These are phyloP conservation scores for Chimonanthus praecox DNA, from an alignment of 164 flowering plant genomes.

Conservation along the genomic window DNA sequence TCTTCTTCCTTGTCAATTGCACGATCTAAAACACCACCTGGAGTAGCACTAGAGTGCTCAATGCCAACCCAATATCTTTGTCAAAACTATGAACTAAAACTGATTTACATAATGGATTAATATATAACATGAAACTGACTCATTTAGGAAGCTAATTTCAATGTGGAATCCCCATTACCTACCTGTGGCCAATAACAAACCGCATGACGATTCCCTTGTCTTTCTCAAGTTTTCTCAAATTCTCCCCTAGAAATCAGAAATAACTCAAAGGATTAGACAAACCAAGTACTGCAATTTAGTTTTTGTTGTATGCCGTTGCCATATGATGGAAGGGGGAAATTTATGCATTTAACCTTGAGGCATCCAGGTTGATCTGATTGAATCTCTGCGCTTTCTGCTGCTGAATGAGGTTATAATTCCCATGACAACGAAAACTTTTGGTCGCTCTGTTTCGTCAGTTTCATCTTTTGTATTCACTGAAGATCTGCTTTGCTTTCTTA, in stretches of 20 bases:
- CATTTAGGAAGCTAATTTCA: too few relatives aligned
- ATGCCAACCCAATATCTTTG: too few relatives aligned
- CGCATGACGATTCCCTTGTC: constrained; percentile 73
- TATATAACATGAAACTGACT: too few relatives aligned
- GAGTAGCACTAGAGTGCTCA: constrained; percentile 38
- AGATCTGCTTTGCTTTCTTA: constrained; percentile 36
- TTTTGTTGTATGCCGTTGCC: not conserved
- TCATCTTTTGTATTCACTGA: constrained; percentile 26
- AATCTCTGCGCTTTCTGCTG: constrained; percentile 85
- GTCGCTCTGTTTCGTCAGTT: constrained; percentile 35
- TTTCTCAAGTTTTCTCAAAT: constrained; percentile 53
- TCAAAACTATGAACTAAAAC: too few relatives aligned
- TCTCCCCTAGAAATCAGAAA: constrained; percentile 30
- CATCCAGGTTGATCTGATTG: constrained; percentile 93
- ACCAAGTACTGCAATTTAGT: too few relatives aligned
- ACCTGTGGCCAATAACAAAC: constrained; percentile 78
- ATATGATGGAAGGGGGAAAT: not conserved
- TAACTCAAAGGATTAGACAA: not conserved
- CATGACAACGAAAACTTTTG: constrained; percentile 77
- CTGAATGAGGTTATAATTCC: constrained; percentile 96
- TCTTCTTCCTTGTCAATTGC: constrained; percentile 64
- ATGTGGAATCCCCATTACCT: too few relatives aligned
- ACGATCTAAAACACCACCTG: constrained; percentile 56
- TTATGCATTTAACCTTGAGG: constrained; percentile 55
- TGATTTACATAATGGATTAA: too few relatives aligned